These are phyloP conservation scores for Leptographium radiaticola DNA, from an alignment of 2,329 filamentous ascomycete species.

Conservation along the genomic window DNA sequence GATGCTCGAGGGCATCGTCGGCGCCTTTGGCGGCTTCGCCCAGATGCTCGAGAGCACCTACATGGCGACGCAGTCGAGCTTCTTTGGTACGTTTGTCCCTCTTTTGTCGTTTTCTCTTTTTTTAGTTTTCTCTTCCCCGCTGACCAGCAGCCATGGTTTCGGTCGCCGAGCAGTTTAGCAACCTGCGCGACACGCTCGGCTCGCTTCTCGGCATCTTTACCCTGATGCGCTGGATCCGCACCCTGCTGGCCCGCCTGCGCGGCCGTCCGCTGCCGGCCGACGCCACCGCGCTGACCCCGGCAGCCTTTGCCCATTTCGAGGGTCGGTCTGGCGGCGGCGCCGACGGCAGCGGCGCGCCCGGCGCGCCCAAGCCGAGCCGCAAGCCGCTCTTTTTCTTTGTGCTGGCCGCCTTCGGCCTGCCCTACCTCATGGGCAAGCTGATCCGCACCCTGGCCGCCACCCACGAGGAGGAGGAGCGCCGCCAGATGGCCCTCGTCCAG, in stretches of 20 bases:
- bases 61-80: slow-evolving; percentile 97
- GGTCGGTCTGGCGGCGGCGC: slow-evolving; percentile 41
- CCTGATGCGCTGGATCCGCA: slow-evolving; percentile 86
- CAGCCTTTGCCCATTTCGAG: slow-evolving; percentile 82
- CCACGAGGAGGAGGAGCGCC: slow-evolving; percentile 70
- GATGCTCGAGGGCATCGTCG: slow-evolving; percentile 93
- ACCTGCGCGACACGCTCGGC: slow-evolving; percentile 82
- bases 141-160: slow-evolving; percentile 72
- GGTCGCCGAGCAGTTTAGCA: slow-evolving; percentile 93
- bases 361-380: slow-evolving; percentile 63
- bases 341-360: slow-evolving; percentile 46
- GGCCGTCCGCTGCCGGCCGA: slow-evolving; percentile 83
- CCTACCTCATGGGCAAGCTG: slow-evolving; percentile 93
- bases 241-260: slow-evolving; percentile 80
- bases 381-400: slow-evolving; percentile 97
- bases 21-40: slow-evolving; percentile 91
- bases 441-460: slow-evolving; percentile 73
- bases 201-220: slow-evolving; percentile 94
- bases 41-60: slow-evolving; percentile 99
- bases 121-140: background rate
- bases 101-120: slow-evolving; percentile 18
- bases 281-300: slow-evolving; percentile 73
- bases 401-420: slow-evolving; percentile 83
- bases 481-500: slow-evolving; percentile 32
- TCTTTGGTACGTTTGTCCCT: slow-evolving; percentile 61